Base-by-base conservation (phyloP, 768 basidiomycete genomes). In the Rhodotorula kratochvilovae region DNA sequence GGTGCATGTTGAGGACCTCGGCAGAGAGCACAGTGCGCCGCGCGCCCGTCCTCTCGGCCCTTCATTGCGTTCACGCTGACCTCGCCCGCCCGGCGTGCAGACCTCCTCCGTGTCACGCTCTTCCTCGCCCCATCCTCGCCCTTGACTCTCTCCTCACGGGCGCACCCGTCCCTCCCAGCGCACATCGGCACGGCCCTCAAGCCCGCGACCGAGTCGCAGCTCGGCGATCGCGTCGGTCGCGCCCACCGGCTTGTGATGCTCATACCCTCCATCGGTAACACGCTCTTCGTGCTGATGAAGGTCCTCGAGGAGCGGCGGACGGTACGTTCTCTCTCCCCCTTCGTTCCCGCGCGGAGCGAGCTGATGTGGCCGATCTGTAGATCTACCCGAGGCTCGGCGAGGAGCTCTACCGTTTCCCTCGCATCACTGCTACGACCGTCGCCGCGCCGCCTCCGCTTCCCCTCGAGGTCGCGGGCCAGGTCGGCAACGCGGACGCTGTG, bases 221-320 rank as follows among this genome's bases (percentile, higher is more conserved):
- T 8, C 6, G 25, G 10, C 5, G 6, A 0, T 1, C 15, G 15
- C 3, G 0, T 50, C 5, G 29, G 19, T 2, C 8, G 5, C 45
- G 6, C n/a, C 25, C 64, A 65, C 64, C 36, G 35, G 56, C 55
- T 65, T 45, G 64, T 48, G 25, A 27, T 50, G 2, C 3, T 57
- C 35, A 2, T 65, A 1, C 6, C 31, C 15, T 43, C 21, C 3
- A 3, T 23, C 8, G 27, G 27, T 35, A 36, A 58, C 27, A 15
- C 21, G 6, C 48, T 50, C 48, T 23, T 27, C 25, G n/a, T 39
- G 31, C 27, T 65, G 25, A 35, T 29, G 27, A 43, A 48, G 46
- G 45, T 23, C 5, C n/a, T 59, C 29, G 42, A 42, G 31, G 42
- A 21, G n/a, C 58, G 60, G 12, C 15, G 11, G 19, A 23, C 43